Conservation (phyloP, 1,284 basidiomycete species). For the Pseudozyma pruni region DNA sequence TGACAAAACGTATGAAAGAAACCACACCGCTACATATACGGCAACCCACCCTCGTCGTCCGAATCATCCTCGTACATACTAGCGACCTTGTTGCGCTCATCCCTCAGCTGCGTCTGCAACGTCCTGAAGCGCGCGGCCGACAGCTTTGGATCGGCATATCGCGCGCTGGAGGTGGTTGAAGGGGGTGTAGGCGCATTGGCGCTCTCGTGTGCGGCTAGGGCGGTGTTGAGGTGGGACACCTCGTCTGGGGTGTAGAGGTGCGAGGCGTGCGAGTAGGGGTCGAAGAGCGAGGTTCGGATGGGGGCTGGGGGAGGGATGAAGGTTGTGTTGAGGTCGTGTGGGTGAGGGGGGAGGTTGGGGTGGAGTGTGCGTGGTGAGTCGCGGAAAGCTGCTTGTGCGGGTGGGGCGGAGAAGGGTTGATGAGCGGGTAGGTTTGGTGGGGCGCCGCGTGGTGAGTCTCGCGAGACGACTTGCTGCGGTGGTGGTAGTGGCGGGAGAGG, state of each 20-base stretch:
- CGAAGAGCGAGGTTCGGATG: conserved; percentile 21
- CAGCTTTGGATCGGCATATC: conserved; percentile 41
- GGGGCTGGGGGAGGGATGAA: conserved; percentile 34
- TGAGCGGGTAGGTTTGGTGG: not conserved
- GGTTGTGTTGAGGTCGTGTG: not conserved
- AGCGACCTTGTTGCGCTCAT: conserved; percentile 35
- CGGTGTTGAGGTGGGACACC: conserved; percentile 12
- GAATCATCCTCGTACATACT: conserved; percentile 11
- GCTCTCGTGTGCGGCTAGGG: not conserved
- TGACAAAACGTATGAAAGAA: too few relatives aligned
- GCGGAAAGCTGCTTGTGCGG: conserved; percentile 24
- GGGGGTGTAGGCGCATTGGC: conserved; percentile 14
- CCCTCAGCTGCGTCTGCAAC: conserved; percentile 28
- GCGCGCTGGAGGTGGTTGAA: conserved; percentile 10
- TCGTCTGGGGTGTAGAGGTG: conserved; percentile 22
- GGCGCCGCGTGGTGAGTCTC: not conserved
- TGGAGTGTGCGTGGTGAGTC: conserved; percentile 14
- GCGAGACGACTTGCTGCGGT: conserved; percentile 8
- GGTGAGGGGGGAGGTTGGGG: conserved; percentile 27
- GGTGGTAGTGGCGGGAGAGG: not conserved
- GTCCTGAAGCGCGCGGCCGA: conserved; percentile 27
- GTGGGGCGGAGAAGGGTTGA: not conserved
- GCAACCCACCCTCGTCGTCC: conserved; percentile 31
- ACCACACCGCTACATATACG: conserved; percentile 38
- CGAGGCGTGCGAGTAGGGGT: conserved; percentile 38